A percentile compares a stretch with the other conserved stretches of the same genome.
phyloP scores from a whole-genome alignment of 2,329 filamentous ascomycete species.

The Phialophora expanda region DNA sequence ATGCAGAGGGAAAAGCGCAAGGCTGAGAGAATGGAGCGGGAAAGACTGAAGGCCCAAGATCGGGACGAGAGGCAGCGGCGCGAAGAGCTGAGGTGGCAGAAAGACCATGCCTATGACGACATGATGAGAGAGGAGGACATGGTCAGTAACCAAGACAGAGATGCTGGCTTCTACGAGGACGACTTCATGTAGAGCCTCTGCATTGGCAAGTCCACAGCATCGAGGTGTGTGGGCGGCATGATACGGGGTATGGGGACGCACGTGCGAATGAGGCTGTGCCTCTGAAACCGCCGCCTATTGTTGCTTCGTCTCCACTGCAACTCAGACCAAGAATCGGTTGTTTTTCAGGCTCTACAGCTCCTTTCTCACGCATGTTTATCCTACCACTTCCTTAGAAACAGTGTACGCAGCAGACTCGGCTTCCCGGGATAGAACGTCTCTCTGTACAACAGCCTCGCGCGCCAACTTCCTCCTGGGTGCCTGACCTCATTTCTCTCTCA shows the following conservation, averaged over 20 bases:
- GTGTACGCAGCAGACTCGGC: not conserved
- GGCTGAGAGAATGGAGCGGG: slow-evolving; percentile 60
- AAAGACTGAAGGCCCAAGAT: slow-evolving; percentile 49
- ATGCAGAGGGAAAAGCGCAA: slow-evolving; percentile 72
- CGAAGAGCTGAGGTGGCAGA: slow-evolving; percentile 88
- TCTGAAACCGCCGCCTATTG: slow-evolving; percentile 5
- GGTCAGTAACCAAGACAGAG: slow-evolving; percentile 85
- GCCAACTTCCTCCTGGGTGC: not conserved
- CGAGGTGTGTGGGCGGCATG: not conserved
- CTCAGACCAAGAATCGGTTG: not conserved
- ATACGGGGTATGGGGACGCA: slow-evolving; percentile 2
- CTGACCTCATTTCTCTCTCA: slow-evolving; percentile 11
- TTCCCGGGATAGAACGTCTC: not conserved
- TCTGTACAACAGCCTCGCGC: slow-evolving; percentile 1
- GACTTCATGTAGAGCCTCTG: slow-evolving; percentile 90
- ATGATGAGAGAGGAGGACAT: slow-evolving; percentile 83
- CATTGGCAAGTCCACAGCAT: not conserved
- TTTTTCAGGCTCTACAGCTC: not conserved
- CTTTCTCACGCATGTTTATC: not conserved
- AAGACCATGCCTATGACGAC: slow-evolving; percentile 97
- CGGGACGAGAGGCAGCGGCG: slow-evolving; percentile 68
- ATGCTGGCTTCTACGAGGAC: slow-evolving; percentile 74
- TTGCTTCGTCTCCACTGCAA: slow-evolving; percentile 10
- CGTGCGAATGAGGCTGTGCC: slow-evolving; percentile 17
- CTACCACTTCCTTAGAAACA: not conserved